These are phyloP conservation scores for Maudiozyma bulderi DNA, from an alignment of 805 yeast species.

Conservation along the genomic window DNA sequence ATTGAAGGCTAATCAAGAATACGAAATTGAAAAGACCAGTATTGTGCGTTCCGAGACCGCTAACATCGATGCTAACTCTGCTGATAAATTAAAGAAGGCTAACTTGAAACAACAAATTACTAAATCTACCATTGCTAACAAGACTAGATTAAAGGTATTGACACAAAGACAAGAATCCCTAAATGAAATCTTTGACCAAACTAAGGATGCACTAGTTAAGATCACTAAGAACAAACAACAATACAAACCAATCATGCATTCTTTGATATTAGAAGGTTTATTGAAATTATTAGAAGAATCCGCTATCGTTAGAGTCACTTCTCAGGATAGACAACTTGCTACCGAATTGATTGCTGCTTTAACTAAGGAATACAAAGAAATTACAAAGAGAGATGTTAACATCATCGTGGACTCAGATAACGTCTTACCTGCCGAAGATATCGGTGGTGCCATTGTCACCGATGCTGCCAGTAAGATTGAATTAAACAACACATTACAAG, in stretches of 20 bases:
- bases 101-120: slow-evolving; percentile 89
- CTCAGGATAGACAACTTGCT: slow-evolving; percentile 33
- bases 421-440: slow-evolving; percentile 47
- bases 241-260: slow-evolving; percentile 62
- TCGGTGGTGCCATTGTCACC: slow-evolving; percentile 74
- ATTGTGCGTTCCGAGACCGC: slow-evolving; percentile 89
- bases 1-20: slow-evolving; percentile 96
- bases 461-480: slow-evolving; percentile 75
- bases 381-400: slow-evolving; percentile 48
- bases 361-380: slow-evolving; percentile 50
- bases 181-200: slow-evolving; percentile 60
- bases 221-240: slow-evolving; percentile 44
- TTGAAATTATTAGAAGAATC: slow-evolving; percentile 63
- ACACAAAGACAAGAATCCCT: slow-evolving; percentile 77
- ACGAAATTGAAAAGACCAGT: slow-evolving; percentile 93
- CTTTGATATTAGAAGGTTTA: slow-evolving; percentile 71
- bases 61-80: slow-evolving; percentile 72
- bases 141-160: slow-evolving; percentile 84
- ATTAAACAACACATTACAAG: slow-evolving; percentile 87
- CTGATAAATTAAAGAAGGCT: slow-evolving; percentile 81
- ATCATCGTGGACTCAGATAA: slow-evolving; percentile 45
- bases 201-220: slow-evolving; percentile 51
- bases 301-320: slow-evolving; percentile 52
- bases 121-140: slow-evolving; percentile 90
- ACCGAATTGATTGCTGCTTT: slow-evolving; percentile 40